phyloP scores from a whole-genome alignment of 306 rosid genomes.

The Cucumis hystrix region DNA sequence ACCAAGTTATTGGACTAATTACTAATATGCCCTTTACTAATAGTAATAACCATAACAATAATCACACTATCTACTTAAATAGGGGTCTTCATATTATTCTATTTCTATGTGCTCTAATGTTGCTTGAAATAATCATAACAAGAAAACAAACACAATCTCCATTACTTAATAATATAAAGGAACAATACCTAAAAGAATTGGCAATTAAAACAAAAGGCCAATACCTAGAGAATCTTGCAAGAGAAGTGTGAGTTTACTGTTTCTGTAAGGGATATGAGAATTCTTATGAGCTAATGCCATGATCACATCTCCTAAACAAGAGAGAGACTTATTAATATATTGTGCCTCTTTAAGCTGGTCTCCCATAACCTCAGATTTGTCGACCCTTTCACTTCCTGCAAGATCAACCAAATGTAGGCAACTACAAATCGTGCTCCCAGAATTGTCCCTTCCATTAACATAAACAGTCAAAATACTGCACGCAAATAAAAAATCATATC shows the following conservation, averaged over 20 bases:
- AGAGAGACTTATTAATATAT: constrained; percentile 80
- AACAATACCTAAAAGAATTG: background rate
- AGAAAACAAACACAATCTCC: background rate
- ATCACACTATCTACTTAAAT: too few species aligned
- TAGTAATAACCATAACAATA: too few species aligned
- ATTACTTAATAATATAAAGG: background rate
- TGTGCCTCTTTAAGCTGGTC: constrained; percentile 89
- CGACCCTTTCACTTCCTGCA: constrained; percentile 94
- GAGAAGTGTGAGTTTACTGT: constrained; percentile 95
- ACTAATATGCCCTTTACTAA: too few species aligned
- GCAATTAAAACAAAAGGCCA: background rate
- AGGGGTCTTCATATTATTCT: too few species aligned
- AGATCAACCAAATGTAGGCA: constrained; percentile 92
- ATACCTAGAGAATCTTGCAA: constrained; percentile 86
- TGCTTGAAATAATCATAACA: background rate
- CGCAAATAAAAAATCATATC: constrained; percentile 6
- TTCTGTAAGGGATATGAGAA: constrained; percentile 89
- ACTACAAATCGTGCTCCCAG: constrained; percentile 51
- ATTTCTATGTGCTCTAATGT: background rate
- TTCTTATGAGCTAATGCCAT: constrained; percentile 89
- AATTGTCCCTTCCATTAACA: constrained; percentile 67
- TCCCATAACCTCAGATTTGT: constrained; percentile 88
- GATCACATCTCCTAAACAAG: constrained; percentile 95
- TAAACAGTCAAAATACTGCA: constrained; percentile 80
- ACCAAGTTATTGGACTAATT: too few species aligned